Evolutionary conservation across 768 basidiomycete genomes (phyloP).

Genomic region (Rossbeevera mucosa): DNA sequence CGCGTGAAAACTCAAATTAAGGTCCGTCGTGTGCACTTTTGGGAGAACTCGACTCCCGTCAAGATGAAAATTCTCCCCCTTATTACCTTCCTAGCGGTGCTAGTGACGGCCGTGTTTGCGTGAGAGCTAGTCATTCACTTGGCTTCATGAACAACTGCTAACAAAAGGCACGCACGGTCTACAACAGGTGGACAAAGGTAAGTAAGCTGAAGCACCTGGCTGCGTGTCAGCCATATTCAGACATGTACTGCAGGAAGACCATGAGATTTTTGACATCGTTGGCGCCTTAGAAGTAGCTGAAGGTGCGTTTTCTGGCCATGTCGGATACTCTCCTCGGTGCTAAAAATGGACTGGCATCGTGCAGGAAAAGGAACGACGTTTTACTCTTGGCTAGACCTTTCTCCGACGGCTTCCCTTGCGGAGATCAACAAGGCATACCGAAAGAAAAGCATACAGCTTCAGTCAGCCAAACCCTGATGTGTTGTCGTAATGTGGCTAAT

Average conservation of each 20-base stretch:
- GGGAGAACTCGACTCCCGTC: not conserved
- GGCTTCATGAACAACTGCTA: not conserved
- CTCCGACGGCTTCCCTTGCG: constrained; percentile 62
- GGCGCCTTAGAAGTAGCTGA: constrained; percentile 74
- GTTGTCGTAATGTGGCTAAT: constrained; percentile 3
- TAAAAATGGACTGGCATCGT: constrained; percentile 2
- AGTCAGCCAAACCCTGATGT: constrained; percentile 51
- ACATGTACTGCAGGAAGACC: constrained; percentile 61
- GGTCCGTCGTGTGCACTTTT: not conserved
- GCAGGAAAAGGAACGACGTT: constrained; percentile 87
- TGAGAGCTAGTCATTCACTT: constrained; percentile 35
- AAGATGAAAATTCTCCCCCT: constrained; percentile 49
- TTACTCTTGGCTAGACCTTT: constrained; percentile 88
- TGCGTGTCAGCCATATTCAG: constrained; percentile 7
- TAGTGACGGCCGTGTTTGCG: constrained; percentile 55
- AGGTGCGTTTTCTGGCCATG: constrained; percentile 40
- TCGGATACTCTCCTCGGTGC: not conserved
- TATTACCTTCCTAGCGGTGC: constrained; percentile 45
- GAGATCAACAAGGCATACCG: constrained; percentile 90
- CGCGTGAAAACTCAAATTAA: not conserved
- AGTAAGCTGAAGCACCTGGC: constrained; percentile 4
- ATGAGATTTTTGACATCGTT: constrained; percentile 96
- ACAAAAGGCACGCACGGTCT: not conserved
- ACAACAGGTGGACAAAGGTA: constrained; percentile 67
- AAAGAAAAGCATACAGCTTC: constrained; percentile 83